A percentile compares a stretch with the other conserved stretches of the same genome.
phyloP scores from a whole-genome alignment of 371 early-diverging fungal species.

The Mortierella sp. region DNA sequence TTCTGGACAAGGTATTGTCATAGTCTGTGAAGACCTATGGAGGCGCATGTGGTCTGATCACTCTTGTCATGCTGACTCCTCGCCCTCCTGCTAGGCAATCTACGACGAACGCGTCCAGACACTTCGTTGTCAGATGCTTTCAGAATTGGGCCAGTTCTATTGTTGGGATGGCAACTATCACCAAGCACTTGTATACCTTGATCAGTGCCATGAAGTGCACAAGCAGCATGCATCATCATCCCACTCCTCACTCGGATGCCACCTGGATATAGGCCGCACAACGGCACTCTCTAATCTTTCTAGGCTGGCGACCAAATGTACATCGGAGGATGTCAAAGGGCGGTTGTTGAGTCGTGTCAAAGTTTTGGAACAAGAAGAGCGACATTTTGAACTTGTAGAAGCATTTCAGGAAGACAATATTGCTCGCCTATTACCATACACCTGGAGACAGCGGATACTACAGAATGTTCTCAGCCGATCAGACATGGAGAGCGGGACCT shows the following conservation, averaged over 20 bases:
- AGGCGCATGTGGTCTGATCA: background rate
- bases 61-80: background rate
- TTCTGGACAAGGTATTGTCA: slow-evolving; percentile 21
- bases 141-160: slow-evolving; percentile 44
- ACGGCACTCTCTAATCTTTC: slow-evolving; percentile 26
- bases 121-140: slow-evolving; percentile 29
- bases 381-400: slow-evolving; percentile 12
- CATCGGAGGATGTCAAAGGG: slow-evolving; percentile 13
- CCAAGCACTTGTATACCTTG: slow-evolving; percentile 12
- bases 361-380: slow-evolving; percentile 11
- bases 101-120: background rate
- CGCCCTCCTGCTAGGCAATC: slow-evolving; percentile 1
- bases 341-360: slow-evolving; percentile 13
- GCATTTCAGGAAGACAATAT: slow-evolving; percentile 37
- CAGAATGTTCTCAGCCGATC: slow-evolving; percentile 9
- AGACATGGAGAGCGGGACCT: slow-evolving; percentile 8
- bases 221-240: background rate
- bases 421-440: slow-evolving; percentile 9
- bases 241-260: slow-evolving; percentile 1
- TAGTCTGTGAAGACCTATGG: too few species aligned
- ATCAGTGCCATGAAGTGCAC: slow-evolving; percentile 21
- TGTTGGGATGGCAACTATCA: slow-evolving; percentile 35
- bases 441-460: slow-evolving; percentile 31
- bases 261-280: slow-evolving; percentile 18
- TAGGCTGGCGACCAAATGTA: slow-evolving; percentile 14